Evolutionary conservation across 2,329 filamentous ascomycete genomes (phyloP), one percentile per base, ranked within the genome.

Genomic region (Monilinia polystroma): DNA sequence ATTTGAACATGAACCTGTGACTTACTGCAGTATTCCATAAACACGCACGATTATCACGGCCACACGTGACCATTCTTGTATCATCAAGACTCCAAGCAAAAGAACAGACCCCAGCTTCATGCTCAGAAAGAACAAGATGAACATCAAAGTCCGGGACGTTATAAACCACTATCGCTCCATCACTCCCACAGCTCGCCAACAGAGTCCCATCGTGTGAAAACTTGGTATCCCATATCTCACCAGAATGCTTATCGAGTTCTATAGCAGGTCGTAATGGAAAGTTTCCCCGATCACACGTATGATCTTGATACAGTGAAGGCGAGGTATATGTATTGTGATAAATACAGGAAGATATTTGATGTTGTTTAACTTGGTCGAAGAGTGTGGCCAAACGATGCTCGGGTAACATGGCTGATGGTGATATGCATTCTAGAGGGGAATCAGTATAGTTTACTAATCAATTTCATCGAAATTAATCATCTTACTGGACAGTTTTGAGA

Each of bases 361-460:
- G 87, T 69, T 89, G 84, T 76, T 97, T 97, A 49, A 97, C 88
- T 71, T 96, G 88, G 67, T 93, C 84, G 63, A 99, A 81, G 20
- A 99, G 81, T 45, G 88, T 84, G 1, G 92, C 92, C 55, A 99
- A 82, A 8, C 95, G 89, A 77, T 95, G 91, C 75, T 97, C 92
- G 1, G 95, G 95, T 65, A 99, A 90, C 93, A 99, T 98, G 55
- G 97, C 91, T 4, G 93, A 95, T 0, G 95, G 94, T 1, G 95
- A 97, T 77, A 99, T 96, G 66, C 87, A 97, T 81, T 85, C 91
- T 94, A 72, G 23, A 68, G 23, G 10, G 23, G 54, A 51, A 66
- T 80, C 64, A 77, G 69, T 43, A 58, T 10, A 16, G 29, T 60
- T 63, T 45, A 59, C n/a, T 6, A 41, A 41, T 16, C 20, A 26